A percentile compares a stretch with the other conserved stretches of the same genome.
These are phyloP conservation scores for Naganishia cerealis DNA, from an alignment of 1,284 basidiomycete genomes.

Conservation along the genomic window DNA sequence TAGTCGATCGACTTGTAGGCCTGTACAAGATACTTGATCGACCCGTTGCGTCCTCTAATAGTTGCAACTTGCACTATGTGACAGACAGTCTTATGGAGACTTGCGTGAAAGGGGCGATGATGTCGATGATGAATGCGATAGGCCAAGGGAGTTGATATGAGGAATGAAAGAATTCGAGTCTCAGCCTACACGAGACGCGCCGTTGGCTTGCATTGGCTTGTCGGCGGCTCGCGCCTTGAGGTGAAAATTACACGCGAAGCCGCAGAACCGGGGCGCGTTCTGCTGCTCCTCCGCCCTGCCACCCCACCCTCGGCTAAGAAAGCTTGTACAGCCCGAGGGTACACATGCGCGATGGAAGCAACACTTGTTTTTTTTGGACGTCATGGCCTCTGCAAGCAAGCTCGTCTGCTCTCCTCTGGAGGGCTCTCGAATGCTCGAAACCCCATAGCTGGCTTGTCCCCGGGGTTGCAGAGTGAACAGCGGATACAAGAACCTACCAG, in stretches of 20 bases:
- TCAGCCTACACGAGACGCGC: neutral
- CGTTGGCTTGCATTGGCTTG: neutral
- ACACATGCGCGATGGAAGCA: neutral
- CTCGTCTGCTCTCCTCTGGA: no score
- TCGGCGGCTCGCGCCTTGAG: neutral
- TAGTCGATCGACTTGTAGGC: constrained; percentile 16
- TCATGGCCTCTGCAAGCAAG: neutral
- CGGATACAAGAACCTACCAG: no score
- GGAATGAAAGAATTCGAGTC: constrained; percentile 3
- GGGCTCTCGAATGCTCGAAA: no score
- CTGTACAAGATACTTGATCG: constrained; percentile 23
- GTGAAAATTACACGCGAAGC: constrained; percentile 12
- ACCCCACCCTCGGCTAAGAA: neutral
- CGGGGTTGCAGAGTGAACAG: no score
- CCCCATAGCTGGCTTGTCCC: no score
- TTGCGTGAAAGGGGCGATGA: constrained; percentile 4
- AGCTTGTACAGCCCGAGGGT: neutral
- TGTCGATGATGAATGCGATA: neutral
- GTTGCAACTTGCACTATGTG: constrained; percentile 2
- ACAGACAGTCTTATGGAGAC: neutral
- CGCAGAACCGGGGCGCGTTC: neutral
- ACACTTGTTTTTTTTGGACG: neutral
- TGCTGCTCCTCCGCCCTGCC: constrained; percentile 2
- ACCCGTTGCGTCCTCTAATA: neutral
- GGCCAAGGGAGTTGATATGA: neutral